These are phyloP conservation scores for Boletellus ananas DNA, from an alignment of 768 basidiomycete species.

Conservation along the genomic window DNA sequence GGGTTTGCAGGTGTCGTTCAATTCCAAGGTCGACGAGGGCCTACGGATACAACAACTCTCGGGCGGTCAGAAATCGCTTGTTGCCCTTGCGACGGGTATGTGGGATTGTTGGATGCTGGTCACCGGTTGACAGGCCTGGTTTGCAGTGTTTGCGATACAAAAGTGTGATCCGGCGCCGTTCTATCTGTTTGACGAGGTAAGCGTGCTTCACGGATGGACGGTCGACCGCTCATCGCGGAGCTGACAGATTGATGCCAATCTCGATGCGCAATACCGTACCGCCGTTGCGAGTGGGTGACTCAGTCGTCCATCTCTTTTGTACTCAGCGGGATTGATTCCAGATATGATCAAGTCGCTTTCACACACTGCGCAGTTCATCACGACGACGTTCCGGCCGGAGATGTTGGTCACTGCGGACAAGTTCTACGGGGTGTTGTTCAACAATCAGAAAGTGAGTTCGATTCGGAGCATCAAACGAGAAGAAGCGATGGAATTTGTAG, in stretches of 20 bases:
- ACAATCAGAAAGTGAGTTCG: slow-evolving; percentile 91
- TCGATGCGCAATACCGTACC: slow-evolving; percentile 96
- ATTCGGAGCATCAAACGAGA: slow-evolving; percentile 84
- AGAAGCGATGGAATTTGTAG: slow-evolving; percentile 93
- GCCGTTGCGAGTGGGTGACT: slow-evolving; percentile 79
- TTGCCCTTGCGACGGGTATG: slow-evolving; percentile 87
- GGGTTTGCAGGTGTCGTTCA: slow-evolving; percentile 84
- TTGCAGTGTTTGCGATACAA: slow-evolving; percentile 92
- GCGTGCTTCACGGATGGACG: background rate
- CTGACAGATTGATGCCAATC: slow-evolving; percentile 86
- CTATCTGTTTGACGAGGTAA: slow-evolving; percentile 96
- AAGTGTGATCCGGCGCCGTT: slow-evolving; percentile 99
- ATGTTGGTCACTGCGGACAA: slow-evolving; percentile 95
- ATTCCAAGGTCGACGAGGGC: slow-evolving; percentile 97
- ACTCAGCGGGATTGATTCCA: slow-evolving; percentile 1
- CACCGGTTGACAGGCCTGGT: slow-evolving; percentile 2
- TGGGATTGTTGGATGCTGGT: slow-evolving; percentile 4
- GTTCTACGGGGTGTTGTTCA: slow-evolving; percentile 96
- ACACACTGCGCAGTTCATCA: slow-evolving; percentile 90
- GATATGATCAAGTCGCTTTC: slow-evolving; percentile 91
- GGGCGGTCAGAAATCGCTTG: slow-evolving; percentile 95
- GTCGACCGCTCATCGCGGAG: background rate
- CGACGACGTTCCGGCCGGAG: slow-evolving; percentile 96
- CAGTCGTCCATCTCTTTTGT: slow-evolving; percentile 35
- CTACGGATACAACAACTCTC: slow-evolving; percentile 94